Conservation (phyloP, 73 alveolate genomes). For the Stentor roeselii region DNA sequence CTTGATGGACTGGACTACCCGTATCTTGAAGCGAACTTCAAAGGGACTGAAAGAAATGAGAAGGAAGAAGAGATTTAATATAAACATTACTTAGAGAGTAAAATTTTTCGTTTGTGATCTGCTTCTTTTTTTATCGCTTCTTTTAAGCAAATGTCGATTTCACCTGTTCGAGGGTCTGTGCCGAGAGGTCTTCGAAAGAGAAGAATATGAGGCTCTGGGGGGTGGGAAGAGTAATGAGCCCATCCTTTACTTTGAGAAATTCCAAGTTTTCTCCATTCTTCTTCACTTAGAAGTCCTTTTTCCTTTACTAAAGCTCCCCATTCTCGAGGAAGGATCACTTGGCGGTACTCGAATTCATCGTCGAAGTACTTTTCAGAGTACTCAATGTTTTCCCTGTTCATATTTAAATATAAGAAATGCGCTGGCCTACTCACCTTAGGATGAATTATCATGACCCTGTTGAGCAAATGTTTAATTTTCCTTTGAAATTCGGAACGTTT, state of each 20-base stretch:
- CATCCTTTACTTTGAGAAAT: conserved; percentile 32
- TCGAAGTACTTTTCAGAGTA: conserved; percentile 86
- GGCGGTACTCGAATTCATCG: conserved; percentile 86
- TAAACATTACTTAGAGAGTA: not conserved
- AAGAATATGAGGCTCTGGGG: conserved; percentile 84
- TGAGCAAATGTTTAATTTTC: not conserved
- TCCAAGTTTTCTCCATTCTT: conserved; percentile 31
- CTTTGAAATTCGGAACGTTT: conserved; percentile 21
- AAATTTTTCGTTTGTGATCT: not conserved
- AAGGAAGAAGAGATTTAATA: too few relatives aligned
- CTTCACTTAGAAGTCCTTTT: conserved; percentile 16
- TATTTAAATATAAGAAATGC: conserved; percentile 9
- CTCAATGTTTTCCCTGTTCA: conserved; percentile 77
- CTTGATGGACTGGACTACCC: not conserved
- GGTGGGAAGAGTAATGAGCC: conserved; percentile 34
- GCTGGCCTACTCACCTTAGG: conserved; percentile 1
- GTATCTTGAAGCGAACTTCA: not conserved
- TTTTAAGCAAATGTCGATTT: not conserved
- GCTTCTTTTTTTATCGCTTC: conserved; percentile 5
- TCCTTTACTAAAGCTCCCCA: not conserved
- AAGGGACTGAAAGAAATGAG: too few relatives aligned
- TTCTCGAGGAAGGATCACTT: conserved; percentile 72
- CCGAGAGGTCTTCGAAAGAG: conserved; percentile 96
- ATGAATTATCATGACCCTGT: conserved; percentile 7
- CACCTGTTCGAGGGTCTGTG: conserved; percentile 96